Conservation (phyloP, 225 moss, liverwort and hornwort species). For the Takakia lepidozioides region DNA sequence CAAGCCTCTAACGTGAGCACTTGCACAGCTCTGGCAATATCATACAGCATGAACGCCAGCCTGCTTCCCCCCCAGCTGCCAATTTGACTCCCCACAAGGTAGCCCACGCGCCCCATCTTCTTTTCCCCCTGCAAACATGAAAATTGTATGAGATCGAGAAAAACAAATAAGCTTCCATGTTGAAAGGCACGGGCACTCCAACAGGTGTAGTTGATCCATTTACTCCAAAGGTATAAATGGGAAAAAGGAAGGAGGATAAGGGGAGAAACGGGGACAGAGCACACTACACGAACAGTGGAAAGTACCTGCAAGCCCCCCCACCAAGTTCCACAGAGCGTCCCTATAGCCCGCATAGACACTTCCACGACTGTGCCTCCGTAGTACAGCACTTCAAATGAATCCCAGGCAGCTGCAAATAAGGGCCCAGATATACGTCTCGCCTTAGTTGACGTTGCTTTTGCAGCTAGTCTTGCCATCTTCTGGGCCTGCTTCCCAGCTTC, state of each 20-base stretch:
- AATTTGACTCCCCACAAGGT: conserved; percentile 62
- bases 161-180: too few species aligned
- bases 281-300: too few species aligned
- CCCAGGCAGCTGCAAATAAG: conserved; percentile 74
- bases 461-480: conserved; percentile 57
- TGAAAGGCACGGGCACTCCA: too few species aligned
- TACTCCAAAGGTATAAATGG: too few species aligned
- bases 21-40: conserved; percentile 62
- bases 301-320: conserved; percentile 46
- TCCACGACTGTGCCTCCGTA: conserved; percentile 74
- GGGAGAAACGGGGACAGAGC: too few species aligned
- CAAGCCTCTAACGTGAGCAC: conserved; percentile 41
- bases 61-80: conserved; percentile 89
- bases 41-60: conserved; percentile 74
- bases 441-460: conserved; percentile 46
- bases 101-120: conserved; percentile 49
- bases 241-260: too few species aligned
- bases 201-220: too few species aligned
- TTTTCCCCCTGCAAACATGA: conserved; percentile 28
- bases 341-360: conserved; percentile 53
- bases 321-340: conserved; percentile 72
- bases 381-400: conserved; percentile 78
- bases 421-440: conserved; percentile 65
- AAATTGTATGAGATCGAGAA: too few species aligned
- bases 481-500: conserved; percentile 61